Evolutionary conservation across 2,329 filamentous ascomycete species (phyloP), one percentile per base, ranked within the genome.

Genomic region (Diplodia intermedia): DNA sequence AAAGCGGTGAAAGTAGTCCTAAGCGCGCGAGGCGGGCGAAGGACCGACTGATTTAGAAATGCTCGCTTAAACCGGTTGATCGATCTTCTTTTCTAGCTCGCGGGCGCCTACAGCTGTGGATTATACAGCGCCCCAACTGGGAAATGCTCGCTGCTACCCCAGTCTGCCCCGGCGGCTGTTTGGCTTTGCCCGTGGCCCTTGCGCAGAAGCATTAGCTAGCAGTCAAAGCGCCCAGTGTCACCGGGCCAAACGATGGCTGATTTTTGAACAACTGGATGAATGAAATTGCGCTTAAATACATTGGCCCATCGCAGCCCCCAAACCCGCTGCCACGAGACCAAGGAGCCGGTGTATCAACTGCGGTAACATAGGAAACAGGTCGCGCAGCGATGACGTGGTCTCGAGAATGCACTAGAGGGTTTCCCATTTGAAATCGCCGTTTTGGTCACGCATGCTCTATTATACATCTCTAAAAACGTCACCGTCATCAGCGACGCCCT

Each of bases 381-480:
- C 61, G 47, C 43, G 67, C 67, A 68, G 66, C 57, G 49, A 49
- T 55, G 66, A 68, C 49, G 66, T 63, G 57, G 65, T 63, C 53
- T 55, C 56, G 57, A 63, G 56, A 63, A 49, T 68, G 66, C 66
- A 68, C 66, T 63, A 56, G 54, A 67, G 56, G 43, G 56, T 68
- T 67, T 68, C 66, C 57, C 66, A 67, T 65, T 69, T 77, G 74
- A 77, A 73, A 78, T 75, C 75, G 76, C 77, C 76, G 75, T 43
- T 61, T 66, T 77, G 74, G 75, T 74, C 70, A 78, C 76, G 75
- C 75, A 79, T 79, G 73, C 75, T 74, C 75, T 79, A 79, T 78
- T 78, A 78, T 78, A 68, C 66, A 68, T 68, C 66, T 67, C 54
- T 68, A 62, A 63, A 55, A 68, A 68, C 65, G 55, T 61, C 65